phyloP scores from a whole-genome alignment of 352 stramenopile genomes.

The Globisporangium ultimum region DNA sequence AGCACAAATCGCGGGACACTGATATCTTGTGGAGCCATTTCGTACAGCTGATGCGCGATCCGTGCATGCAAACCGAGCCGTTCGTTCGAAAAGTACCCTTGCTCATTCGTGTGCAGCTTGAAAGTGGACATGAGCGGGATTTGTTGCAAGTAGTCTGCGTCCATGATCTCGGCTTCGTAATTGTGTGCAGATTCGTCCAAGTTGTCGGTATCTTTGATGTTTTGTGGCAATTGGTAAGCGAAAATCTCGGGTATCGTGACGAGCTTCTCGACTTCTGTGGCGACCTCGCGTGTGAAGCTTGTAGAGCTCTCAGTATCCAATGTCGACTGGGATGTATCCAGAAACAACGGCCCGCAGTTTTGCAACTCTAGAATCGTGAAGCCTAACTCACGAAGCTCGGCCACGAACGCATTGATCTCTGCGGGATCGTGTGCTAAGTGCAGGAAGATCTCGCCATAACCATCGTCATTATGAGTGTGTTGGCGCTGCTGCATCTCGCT shows the following conservation, averaged over 20 bases:
- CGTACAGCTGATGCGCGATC: slow-evolving; percentile 75
- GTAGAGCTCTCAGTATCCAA: slow-evolving; percentile 47
- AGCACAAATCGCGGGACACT: slow-evolving; percentile 61
- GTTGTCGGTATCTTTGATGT: not conserved
- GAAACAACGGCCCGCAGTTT: slow-evolving; percentile 53
- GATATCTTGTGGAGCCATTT: slow-evolving; percentile 49
- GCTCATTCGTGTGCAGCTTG: slow-evolving; percentile 55
- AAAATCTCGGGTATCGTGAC: slow-evolving; percentile 28
- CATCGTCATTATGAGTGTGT: not conserved
- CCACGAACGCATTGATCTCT: slow-evolving; percentile 37
- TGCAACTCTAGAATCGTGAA: slow-evolving; percentile 54
- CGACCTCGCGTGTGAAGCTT: slow-evolving; percentile 53
- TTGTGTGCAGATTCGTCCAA: slow-evolving; percentile 9
- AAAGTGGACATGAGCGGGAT: slow-evolving; percentile 48
- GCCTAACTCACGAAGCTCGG: slow-evolving; percentile 26
- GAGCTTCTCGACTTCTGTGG: slow-evolving; percentile 46
- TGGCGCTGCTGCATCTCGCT: not conserved
- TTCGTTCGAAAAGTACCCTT: slow-evolving; percentile 57
- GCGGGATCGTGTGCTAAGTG: slow-evolving; percentile 53
- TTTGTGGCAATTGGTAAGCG: slow-evolving; percentile 12
- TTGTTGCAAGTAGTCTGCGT: slow-evolving; percentile 32
- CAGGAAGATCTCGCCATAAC: slow-evolving; percentile 28
- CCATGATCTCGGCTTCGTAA: slow-evolving; percentile 39
- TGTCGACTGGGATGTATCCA: slow-evolving; percentile 64
- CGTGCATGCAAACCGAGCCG: slow-evolving; percentile 61